These are phyloP conservation scores for Podaxis sp. DNA, from an alignment of 768 basidiomycete genomes.

Conservation along the genomic window DNA sequence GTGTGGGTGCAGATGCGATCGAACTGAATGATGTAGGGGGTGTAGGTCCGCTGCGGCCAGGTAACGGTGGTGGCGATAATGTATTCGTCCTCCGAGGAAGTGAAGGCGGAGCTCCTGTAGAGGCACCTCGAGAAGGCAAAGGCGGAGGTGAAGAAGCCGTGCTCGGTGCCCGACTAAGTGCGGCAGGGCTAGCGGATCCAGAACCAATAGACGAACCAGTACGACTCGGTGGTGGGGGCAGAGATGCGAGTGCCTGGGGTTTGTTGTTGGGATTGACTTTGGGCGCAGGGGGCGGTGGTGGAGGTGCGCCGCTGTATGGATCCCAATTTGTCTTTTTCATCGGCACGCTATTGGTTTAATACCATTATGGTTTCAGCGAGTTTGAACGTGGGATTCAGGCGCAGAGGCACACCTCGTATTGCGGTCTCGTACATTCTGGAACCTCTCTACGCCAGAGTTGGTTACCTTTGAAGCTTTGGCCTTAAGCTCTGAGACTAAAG, in stretches of 20 bases:
- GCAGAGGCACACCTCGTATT: conserved; percentile 41
- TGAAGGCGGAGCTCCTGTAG: conserved; percentile 26
- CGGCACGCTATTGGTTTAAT: conserved; percentile 41
- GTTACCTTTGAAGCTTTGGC: conserved; percentile 64
- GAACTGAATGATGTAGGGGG: conserved; percentile 17
- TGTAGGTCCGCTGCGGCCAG: conserved; percentile 18
- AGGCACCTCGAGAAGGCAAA: conserved; percentile 23
- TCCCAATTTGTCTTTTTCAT: conserved; percentile 67
- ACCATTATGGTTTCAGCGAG: not conserved
- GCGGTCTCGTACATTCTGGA: conserved; percentile 56
- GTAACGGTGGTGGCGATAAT: conserved; percentile 23
- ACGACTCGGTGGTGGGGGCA: conserved; percentile 39
- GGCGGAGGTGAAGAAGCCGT: conserved; percentile 22
- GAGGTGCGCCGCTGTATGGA: conserved; percentile 50
- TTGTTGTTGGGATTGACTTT: conserved; percentile 32
- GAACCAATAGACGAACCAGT: conserved; percentile 25
- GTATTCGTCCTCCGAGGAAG: conserved; percentile 26
- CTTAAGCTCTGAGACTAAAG: conserved; percentile 63
- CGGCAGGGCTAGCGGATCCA: conserved; percentile 6
- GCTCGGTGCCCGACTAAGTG: conserved; percentile 16
- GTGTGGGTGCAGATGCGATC: conserved; percentile 3
- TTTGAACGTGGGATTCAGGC: not conserved
- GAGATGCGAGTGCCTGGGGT: conserved; percentile 26
- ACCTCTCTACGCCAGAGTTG: conserved; percentile 49
- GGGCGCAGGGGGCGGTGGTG: conserved; percentile 50